phyloP scores from a whole-genome alignment of 2,329 filamentous ascomycete genomes.

The Didymella arachidicola region DNA sequence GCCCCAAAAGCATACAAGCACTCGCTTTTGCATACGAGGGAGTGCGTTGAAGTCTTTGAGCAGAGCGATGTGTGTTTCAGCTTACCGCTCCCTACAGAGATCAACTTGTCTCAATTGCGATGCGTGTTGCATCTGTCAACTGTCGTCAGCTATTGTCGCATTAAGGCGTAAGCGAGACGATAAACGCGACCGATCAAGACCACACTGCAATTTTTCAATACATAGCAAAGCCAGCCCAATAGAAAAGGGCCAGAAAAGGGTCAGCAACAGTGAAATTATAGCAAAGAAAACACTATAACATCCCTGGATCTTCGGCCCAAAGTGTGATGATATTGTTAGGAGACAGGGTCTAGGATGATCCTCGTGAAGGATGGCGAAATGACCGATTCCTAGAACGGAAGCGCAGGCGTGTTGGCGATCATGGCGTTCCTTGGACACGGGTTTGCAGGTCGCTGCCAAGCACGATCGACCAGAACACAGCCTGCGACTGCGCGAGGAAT shows the following conservation, averaged over 20 bases:
- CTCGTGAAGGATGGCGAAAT: conserved; percentile 7
- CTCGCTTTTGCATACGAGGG: too few relatives aligned
- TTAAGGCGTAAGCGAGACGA: conserved; percentile 13
- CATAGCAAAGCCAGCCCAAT: conserved; percentile 2
- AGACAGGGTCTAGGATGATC: conserved; percentile 1
- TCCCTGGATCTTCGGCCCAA: neutral
- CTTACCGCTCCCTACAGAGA: neutral
- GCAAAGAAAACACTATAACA: neutral
- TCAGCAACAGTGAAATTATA: neutral
- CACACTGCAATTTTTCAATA: neutral
- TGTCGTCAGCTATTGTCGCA: conserved; percentile 10
- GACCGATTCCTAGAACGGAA: conserved; percentile 14
- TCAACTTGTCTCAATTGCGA: neutral
- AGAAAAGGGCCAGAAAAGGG: neutral
- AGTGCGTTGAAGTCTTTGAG: neutral
- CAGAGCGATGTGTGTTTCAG: neutral
- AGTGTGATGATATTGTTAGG: neutral
- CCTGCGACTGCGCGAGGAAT: neutral
- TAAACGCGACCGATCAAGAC: conserved; percentile 1
- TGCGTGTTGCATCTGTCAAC: conserved; percentile 11
- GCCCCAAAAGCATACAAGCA: too few relatives aligned
- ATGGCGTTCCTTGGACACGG: conserved; percentile 15
- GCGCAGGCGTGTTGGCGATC: conserved; percentile 18
- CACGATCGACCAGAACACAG: conserved; percentile 6
- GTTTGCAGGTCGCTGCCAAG: conserved; percentile 7